phyloP scores from a whole-genome alignment of 495 filamentous ascomycete species.

The Neurospora africana region DNA sequence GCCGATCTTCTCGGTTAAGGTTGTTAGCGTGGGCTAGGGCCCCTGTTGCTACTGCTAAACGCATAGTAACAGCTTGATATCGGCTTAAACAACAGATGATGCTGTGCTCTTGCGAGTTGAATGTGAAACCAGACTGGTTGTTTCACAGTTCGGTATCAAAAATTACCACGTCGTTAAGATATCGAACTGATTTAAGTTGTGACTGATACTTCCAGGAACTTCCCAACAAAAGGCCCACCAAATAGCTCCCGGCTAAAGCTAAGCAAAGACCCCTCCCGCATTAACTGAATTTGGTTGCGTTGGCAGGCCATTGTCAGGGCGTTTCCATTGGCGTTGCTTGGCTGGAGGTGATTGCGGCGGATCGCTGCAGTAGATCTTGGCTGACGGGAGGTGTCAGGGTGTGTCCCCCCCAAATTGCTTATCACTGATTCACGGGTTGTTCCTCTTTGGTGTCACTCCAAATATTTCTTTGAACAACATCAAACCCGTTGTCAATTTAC shows the following conservation, averaged over 20 bases:
- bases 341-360: not conserved
- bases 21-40: not conserved
- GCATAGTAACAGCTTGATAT: not conserved
- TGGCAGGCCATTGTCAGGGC: not conserved
- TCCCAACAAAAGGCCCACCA: not conserved
- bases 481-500: not conserved
- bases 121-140: not conserved
- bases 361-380: not conserved
- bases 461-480: not conserved
- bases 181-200: not conserved
- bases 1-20: not conserved
- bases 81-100: not conserved
- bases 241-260: not conserved
- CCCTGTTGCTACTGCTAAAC: not conserved
- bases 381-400: not conserved
- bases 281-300: not conserved
- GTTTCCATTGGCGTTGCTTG: not conserved
- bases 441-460: not conserved
- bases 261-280: not conserved
- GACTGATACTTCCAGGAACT: not conserved
- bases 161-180: not conserved
- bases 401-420: not conserved
- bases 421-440: not conserved
- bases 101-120: not conserved
- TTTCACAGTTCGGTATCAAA: not conserved